A percentile compares a stretch with the other conserved stretches of the same genome.
Evolutionary conservation across 495 filamentous ascomycete species (phyloP).

Genomic region (Lasiosphaeria hispida): DNA sequence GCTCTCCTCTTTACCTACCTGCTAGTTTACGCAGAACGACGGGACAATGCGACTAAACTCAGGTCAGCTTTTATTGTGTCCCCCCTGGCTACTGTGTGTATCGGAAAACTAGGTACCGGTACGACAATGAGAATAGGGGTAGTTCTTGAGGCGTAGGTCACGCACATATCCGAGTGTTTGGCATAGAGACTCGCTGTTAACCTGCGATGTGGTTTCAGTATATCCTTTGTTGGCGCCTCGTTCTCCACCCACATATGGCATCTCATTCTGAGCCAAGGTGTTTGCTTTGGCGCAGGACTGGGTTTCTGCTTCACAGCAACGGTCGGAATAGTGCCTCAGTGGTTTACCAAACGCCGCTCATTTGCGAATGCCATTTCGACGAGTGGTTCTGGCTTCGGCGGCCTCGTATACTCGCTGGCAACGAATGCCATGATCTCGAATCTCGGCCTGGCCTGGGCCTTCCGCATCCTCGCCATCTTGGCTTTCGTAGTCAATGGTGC

Average conservation of each 20-base stretch:
- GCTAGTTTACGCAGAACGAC: too few species aligned
- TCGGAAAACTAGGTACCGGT: constrained; percentile 54
- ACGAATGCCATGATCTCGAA: constrained; percentile 60
- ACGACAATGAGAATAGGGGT: constrained; percentile 59
- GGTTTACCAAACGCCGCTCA: constrained; percentile 68
- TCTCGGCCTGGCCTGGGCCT: constrained; percentile 62
- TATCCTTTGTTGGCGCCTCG: constrained; percentile 62
- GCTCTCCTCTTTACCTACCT: neutral
- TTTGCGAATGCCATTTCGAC: constrained; percentile 73
- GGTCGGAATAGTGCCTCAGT: constrained; percentile 71
- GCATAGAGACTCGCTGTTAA: neutral
- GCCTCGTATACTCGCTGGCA: constrained; percentile 58
- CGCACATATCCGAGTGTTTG: too few species aligned
- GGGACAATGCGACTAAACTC: constrained; percentile 33
- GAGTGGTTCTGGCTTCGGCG: constrained; percentile 72
- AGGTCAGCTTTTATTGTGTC: constrained; percentile 60
- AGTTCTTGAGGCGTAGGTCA: constrained; percentile 54
- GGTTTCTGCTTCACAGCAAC: constrained; percentile 74
- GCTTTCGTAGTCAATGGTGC: constrained; percentile 57
- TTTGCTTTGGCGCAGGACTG: constrained; percentile 73
- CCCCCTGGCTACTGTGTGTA: constrained; percentile 61
- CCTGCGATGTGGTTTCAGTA: constrained; percentile 24
- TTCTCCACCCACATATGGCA: constrained; percentile 71
- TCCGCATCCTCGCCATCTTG: constrained; percentile 64
- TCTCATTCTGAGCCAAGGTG: constrained; percentile 71